phyloP scores from a whole-genome alignment of 495 filamentous ascomycete species.

The Xylaria nigripes region DNA sequence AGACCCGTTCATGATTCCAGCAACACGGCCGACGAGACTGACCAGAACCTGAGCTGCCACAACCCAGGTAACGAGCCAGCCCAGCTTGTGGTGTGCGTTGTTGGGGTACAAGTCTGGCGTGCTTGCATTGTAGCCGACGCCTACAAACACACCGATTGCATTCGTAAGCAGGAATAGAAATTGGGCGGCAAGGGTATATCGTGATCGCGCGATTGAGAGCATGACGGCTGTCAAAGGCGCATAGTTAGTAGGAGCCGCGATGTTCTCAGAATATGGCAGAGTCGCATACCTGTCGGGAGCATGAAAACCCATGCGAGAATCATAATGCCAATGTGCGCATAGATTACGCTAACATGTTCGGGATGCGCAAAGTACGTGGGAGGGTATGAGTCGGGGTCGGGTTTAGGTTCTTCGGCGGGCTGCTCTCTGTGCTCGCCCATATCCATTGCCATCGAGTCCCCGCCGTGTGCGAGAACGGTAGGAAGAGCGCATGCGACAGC shows the following conservation, averaged over 20 bases:
- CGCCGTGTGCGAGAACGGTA: constrained; percentile 37
- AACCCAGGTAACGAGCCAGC: constrained; percentile 76
- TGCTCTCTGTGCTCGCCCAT: constrained; percentile 29
- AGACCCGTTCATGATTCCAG: constrained; percentile 26
- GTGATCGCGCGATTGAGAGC: constrained; percentile 75
- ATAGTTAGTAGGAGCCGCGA: constrained; percentile 15
- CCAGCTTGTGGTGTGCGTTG: constrained; percentile 82
- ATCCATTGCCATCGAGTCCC: constrained; percentile 20
- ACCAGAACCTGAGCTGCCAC: constrained; percentile 60
- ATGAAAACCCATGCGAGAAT: constrained; percentile 72
- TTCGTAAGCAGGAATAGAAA: constrained; percentile 68
- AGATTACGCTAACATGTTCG: constrained; percentile 58
- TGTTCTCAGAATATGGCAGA: neutral
- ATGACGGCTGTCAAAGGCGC: constrained; percentile 56
- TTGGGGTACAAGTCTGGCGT: constrained; percentile 85
- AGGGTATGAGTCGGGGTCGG: constrained; percentile 34
- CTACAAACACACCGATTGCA: constrained; percentile 60
- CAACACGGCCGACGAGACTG: constrained; percentile 50
- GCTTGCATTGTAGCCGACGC: constrained; percentile 67
- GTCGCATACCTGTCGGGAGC: constrained; percentile 65
- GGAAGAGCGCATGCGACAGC: constrained; percentile 26
- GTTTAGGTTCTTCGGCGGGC: constrained; percentile 30
- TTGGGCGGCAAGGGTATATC: constrained; percentile 63
- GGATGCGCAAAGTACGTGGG: constrained; percentile 70
- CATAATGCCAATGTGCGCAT: constrained; percentile 76